Base-by-base conservation (phyloP, 495 filamentous ascomycete species). In the Entonaema liquescens region DNA sequence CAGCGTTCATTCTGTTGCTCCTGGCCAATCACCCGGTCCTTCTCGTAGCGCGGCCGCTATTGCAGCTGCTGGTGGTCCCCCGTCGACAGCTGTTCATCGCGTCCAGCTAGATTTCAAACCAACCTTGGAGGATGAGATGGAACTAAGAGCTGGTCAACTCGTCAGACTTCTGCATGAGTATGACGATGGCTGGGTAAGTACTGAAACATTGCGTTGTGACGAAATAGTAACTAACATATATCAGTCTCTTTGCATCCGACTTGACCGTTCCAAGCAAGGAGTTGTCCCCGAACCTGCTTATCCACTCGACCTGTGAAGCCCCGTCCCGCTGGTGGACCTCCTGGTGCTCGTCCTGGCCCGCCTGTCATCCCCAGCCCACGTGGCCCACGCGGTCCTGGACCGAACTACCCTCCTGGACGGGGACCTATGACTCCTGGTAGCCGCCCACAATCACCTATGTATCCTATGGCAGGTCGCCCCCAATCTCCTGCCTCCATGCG, bases 41-140 rank as follows among this genome's bases (percentile, higher is more conserved):
- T 82, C 83, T 0, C 63, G 67, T n/a, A 77, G 81, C 49, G 83
- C 82, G 11, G 83, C 84, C 2, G 85, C 80, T 13, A 86, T 86
- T 50, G 83, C 87, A 19, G 85, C 85, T 25, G 85, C 83, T 59
- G 89, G 85, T 60, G 83, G 83, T 19, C 86, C 89, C 1, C 76
- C 80, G 5, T 86, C 88, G 65, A 79, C 81, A 1, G 81, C 85
- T 33, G 92, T 95, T 64, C 90, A 99, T 78, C 92, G 95, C 64
- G 93, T 98, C 31, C 95, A 98, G 76, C 86, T 98, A 70, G 95
- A 98, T 77, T 99, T 98, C 80, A 92, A 88, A 73, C 96, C 95
- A 2, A 94, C 92, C 3, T 89, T 97, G 86, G 91, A 91, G 2
- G 95, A 99, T 73, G 95, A 99, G 78, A 80, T 99, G 71, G 91